phyloP scores from a whole-genome alignment of 345 rosid species.

The Gossypium longicalyx region DNA sequence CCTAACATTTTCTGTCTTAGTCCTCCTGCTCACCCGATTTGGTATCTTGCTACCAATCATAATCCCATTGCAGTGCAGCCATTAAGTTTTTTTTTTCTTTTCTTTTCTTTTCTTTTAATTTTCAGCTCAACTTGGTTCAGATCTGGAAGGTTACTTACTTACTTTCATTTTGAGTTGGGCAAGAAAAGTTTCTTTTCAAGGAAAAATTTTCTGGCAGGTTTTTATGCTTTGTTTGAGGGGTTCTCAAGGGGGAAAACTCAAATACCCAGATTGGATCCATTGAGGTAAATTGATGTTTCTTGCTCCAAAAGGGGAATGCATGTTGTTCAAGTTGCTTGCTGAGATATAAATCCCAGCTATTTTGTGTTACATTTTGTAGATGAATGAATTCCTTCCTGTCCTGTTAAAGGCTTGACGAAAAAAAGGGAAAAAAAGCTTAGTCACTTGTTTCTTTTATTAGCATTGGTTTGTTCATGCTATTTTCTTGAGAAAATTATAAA shows the following conservation, averaged over 20 bases:
- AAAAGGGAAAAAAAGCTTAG: not conserved
- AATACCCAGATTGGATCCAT: conserved; percentile 17
- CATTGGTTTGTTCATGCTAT: conserved; percentile 15
- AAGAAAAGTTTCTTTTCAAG: not conserved
- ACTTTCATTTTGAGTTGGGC: conserved; percentile 3
- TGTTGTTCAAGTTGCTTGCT: conserved; percentile 18
- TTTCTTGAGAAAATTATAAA: not conserved
- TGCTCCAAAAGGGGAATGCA: conserved; percentile 19
- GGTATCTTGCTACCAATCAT: conserved; percentile 8
- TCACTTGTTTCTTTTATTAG: conserved; percentile 13
- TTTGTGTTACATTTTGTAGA: not conserved
- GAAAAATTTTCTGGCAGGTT: conserved; percentile 18
- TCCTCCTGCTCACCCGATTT: conserved; percentile 17
- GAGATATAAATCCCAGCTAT: not conserved
- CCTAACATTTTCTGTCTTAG: conserved; percentile 3
- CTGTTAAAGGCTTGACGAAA: conserved; percentile 11
- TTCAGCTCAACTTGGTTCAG: conserved; percentile 22
- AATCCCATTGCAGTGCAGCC: conserved; percentile 12
- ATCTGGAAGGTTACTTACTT: conserved; percentile 21
- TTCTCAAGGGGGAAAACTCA: not conserved
- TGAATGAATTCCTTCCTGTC: not conserved
- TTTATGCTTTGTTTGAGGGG: not conserved
- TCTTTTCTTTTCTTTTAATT: not conserved
- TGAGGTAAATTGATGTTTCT: conserved; percentile 27
- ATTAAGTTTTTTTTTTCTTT: not conserved